These are phyloP conservation scores for Leptodermis oblonga DNA, from an alignment of 257 asterid species.

Conservation along the genomic window DNA sequence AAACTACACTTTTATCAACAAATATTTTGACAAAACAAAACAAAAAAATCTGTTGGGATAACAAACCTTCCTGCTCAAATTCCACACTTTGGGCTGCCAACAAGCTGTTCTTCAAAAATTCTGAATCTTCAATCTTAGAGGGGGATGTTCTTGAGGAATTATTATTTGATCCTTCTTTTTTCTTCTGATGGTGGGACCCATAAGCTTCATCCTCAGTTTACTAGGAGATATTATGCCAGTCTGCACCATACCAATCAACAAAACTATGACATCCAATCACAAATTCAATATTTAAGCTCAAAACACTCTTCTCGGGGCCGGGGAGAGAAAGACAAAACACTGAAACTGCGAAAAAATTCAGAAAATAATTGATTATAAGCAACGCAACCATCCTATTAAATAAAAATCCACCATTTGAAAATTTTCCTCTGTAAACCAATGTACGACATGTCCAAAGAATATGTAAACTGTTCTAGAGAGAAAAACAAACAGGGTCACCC, in stretches of 20 bases:
- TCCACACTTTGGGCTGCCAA: constrained; percentile 56
- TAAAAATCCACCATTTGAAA: background rate
- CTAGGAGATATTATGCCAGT: constrained; percentile 85
- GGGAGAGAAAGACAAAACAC: constrained; percentile 4
- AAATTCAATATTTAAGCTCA: background rate
- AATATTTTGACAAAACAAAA: background rate
- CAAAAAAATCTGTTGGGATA: background rate
- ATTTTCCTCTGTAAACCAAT: background rate
- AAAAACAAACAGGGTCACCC: background rate
- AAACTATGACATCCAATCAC: background rate
- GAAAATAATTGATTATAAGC: no score
- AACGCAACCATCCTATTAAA: background rate
- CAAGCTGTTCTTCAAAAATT: constrained; percentile 74
- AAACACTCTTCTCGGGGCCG: background rate
- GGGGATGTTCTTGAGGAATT: constrained; percentile 97
- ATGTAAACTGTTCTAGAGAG: no score
- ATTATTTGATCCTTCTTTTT: constrained; percentile 69
- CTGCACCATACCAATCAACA: constrained; percentile 33
- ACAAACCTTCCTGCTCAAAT: constrained; percentile 55
- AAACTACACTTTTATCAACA: background rate
- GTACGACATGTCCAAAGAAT: background rate
- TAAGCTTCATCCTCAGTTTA: constrained; percentile 73
- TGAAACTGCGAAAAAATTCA: no score
- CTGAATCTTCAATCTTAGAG: constrained; percentile 67
- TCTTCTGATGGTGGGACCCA: constrained; percentile 62